Evolutionary conservation across 139 green algal genomes (phyloP), one percentile per base, ranked within the genome.

Genomic region (Spirogloea muscicola): DNA sequence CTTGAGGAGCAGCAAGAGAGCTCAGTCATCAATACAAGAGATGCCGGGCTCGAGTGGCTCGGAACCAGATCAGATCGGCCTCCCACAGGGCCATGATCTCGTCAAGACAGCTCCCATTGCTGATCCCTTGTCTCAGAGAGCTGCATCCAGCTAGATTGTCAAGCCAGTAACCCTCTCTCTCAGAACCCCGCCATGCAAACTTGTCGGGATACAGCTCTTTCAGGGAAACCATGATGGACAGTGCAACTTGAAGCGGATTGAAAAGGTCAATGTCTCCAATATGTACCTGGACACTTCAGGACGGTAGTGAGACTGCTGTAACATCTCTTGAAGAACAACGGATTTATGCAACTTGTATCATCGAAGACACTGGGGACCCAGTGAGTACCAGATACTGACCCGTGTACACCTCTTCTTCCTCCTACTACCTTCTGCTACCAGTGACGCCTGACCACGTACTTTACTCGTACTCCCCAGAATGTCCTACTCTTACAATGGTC

Each of bases 61-160:
- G 27, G 74, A 82, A 82, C 72, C 72, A 83, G 27, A 43, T 46
- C 3, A 82, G 25, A 34, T 82, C 74, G 4, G 84, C 44, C 3
- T 82, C 74, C 74, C 74, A 82, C n/a, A 36, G 41, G 18, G 74
- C 74, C 16, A 85, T 51, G 48, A 82, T 38, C 39, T 82, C 38
- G 31, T 82, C 74, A n/a, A 82, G 74, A 27, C 42, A 37, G 3
- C 10, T 18, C 10, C 74, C 74, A 6, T 6, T 33, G 21, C 84
- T 74, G 34, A 82, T 76, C 4, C 5, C 75, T n/a, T 72, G 36
- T 33, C 74, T 58, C 18, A 82, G 38, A 6, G 25, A 3, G 29
- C 34, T 40, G 49, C 29, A 79, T 21, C 74, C 74, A n/a, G 75
- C 80, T 7, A 82, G 52, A 9, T 41, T 61, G 25, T 82, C 74